Conservation (phyloP, 495 filamentous ascomycete species). For the Hypoxylon subgilvum region DNA sequence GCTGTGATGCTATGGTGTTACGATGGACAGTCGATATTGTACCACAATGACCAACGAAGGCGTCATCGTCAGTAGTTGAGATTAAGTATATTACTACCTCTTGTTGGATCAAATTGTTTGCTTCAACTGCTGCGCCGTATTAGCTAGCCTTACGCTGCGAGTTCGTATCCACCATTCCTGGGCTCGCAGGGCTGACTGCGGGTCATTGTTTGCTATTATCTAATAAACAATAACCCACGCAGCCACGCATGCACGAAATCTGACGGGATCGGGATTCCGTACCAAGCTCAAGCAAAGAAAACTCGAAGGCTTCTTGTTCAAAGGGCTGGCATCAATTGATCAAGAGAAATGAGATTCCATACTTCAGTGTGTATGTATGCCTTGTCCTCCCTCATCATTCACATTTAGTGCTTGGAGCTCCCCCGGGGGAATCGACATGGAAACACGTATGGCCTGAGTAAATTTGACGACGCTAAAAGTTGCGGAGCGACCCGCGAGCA, state of each 20-base stretch:
- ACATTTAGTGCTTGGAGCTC: slow-evolving; percentile 2
- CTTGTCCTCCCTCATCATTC: no score
- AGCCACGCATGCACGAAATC: no score
- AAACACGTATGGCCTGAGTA: slow-evolving; percentile 28
- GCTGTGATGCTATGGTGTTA: neutral
- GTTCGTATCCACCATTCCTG: neutral
- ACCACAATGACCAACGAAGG: slow-evolving; percentile 23
- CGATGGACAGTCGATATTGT: slow-evolving; percentile 5
- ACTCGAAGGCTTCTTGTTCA: neutral
- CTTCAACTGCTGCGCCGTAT: slow-evolving; percentile 13
- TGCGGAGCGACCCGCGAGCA: neutral
- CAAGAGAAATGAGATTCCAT: neutral
- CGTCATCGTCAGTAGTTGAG: slow-evolving; percentile 11
- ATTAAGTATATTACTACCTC: neutral
- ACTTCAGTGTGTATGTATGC: neutral
- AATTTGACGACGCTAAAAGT: slow-evolving; percentile 8
- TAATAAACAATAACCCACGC: no score
- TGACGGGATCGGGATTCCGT: no score
- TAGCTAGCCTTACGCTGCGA: slow-evolving; percentile 12
- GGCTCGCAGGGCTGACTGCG: slow-evolving; percentile 16
- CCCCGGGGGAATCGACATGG: no score
- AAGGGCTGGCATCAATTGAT: neutral
- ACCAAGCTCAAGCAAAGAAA: neutral
- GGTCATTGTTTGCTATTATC: neutral
- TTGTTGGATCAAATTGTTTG: slow-evolving; percentile 15